Base-by-base conservation (phyloP, 2,329 filamentous ascomycete species). In the Colletotrichum musae region DNA sequence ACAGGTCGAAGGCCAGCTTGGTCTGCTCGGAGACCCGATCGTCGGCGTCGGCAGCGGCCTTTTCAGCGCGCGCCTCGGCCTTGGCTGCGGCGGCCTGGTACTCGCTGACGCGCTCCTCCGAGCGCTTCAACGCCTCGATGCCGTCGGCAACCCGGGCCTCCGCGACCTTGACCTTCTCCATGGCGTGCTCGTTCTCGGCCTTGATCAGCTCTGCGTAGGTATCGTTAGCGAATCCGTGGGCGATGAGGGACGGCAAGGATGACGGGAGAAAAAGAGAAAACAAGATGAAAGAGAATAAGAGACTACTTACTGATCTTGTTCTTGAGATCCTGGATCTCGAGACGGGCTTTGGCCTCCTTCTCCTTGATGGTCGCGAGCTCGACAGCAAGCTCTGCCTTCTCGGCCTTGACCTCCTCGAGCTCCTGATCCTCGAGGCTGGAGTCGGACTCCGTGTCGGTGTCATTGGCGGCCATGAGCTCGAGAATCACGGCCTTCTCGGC, bases 1-100 rank as follows among this genome's bases (percentile, higher is more conserved):
- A 16, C 6, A 54, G 28, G 32, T 54, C 32, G 52, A 54, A 36
- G n/a, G 52, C 52, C 16, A 54, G 32, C 41, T 43, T 43, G 52
- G 28, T 16, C 28, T 54, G 52, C 16, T 41, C 32, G 28, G n/a
- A 16, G n/a, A 21, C 28, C 15, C 32, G 52, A 28, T 54, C 32
- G 6, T 39, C n/a, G n/a, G 16, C 16, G 16, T 39, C 28, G 24
- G 28, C 15, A 16, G 52, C 26, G 28, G 52, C 7, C 6, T 16
- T 18, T 3, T 54, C 52, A n/a, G 52, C 28, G 3, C 16, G 3
- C 28, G 28, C 10, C 52, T 54, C n/a, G 5, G 28, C 28, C 16
- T 39, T 54, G 52, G 28, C 28, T 7, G 36, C 52, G 52, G 52
- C 32, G n/a, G n/a, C 32, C 28, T 15, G 16, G 5, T 10, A 36